Evolutionary conservation across 2,329 filamentous ascomycete species (phyloP).

Genomic region (Orbilia brochopaga): DNA sequence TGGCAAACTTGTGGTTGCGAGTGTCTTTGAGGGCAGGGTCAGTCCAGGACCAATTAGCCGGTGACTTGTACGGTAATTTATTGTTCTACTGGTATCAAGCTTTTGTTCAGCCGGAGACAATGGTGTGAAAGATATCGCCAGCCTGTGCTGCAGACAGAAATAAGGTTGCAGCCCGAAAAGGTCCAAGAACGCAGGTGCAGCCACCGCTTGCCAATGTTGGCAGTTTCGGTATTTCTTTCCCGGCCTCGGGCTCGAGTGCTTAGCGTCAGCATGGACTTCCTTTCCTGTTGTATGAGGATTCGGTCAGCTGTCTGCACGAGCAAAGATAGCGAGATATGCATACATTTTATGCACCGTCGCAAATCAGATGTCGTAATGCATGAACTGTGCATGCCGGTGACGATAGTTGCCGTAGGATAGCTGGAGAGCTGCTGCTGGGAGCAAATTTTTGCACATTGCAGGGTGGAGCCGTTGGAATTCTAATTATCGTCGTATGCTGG

Average conservation of each 20-base stretch:
- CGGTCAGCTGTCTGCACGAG: background rate
- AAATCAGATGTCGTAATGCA: too few relatives aligned
- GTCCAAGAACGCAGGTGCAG: background rate
- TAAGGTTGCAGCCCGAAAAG: background rate
- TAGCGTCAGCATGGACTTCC: background rate
- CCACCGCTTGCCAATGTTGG: background rate
- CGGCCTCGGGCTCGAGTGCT: background rate
- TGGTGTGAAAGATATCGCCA: background rate
- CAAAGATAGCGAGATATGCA: background rate
- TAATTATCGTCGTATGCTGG: too few relatives aligned
- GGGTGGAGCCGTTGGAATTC: too few relatives aligned
- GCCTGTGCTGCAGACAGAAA: too few relatives aligned
- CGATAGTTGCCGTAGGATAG: too few relatives aligned
- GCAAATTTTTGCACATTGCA: too few relatives aligned
- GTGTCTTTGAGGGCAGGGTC: too few relatives aligned
- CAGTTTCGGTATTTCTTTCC: conserved; percentile 5
- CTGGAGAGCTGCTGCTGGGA: too few relatives aligned
- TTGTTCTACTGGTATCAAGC: too few relatives aligned
- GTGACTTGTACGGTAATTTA: too few relatives aligned
- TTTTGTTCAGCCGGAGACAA: background rate
- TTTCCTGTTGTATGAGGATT: background rate
- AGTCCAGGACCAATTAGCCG: too few relatives aligned
- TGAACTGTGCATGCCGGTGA: too few relatives aligned
- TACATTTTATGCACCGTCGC: background rate
- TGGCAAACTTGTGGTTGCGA: background rate